These are phyloP conservation scores for Fomitopsis pinicola DNA, from an alignment of 1,284 basidiomycete genomes.

Conservation along the genomic window DNA sequence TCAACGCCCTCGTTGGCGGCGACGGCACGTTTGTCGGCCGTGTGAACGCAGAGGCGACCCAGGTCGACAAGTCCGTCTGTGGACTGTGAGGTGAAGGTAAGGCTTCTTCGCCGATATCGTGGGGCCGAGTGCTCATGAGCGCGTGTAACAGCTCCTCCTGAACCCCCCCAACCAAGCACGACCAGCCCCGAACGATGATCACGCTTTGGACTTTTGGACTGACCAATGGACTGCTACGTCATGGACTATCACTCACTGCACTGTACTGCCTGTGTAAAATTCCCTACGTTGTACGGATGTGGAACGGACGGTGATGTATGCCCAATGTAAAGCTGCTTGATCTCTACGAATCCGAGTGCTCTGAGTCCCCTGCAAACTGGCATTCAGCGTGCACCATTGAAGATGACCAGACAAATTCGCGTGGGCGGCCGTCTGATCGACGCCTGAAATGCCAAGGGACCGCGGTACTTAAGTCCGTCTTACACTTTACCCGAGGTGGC, in stretches of 20 bases:
- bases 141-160: not conserved
- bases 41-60: constrained; percentile 19
- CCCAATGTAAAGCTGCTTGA: not conserved
- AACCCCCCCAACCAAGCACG: not conserved
- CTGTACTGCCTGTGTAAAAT: not conserved
- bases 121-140: not conserved
- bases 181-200: not conserved
- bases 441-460: too few species aligned
- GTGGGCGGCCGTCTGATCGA: not conserved
- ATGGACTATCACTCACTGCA: not conserved
- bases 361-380: not conserved
- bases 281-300: not conserved
- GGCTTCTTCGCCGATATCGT: not conserved
- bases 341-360: not conserved
- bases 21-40: constrained; percentile 19
- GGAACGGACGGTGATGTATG: not conserved
- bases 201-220: not conserved
- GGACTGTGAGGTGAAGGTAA: constrained; percentile 17
- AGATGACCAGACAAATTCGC: too few species aligned
- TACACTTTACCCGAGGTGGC: too few species aligned
- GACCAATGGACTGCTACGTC: not conserved
- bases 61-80: constrained; percentile 21
- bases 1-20: constrained; percentile 25
- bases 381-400: not conserved
- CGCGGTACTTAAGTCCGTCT: too few species aligned